Conservation (phyloP, 192 early-diverging fungal genomes). For the Martensiomyces pterosporus region DNA sequence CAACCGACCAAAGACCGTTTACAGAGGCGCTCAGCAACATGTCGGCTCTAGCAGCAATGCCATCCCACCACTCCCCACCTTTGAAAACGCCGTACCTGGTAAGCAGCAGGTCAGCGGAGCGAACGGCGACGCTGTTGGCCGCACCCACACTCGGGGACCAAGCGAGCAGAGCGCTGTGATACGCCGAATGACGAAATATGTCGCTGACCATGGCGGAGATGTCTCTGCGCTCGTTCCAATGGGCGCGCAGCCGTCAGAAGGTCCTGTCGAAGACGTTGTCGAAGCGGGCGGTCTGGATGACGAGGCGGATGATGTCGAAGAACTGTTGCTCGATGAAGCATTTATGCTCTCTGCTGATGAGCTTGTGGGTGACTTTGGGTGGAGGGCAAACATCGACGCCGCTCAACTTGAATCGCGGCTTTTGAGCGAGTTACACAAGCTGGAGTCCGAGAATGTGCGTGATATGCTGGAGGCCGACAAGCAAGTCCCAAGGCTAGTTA, state of each 20-base stretch:
- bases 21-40: slow-evolving; percentile 5
- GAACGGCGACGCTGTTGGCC: neutral
- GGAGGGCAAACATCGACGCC: slow-evolving; percentile 83
- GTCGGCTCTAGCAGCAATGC: neutral
- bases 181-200: slow-evolving; percentile 48
- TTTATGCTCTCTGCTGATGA: slow-evolving; percentile 74
- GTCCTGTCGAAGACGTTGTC: neutral
- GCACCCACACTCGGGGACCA: slow-evolving; percentile 13
- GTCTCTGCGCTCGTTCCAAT: slow-evolving; percentile 40
- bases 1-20: slow-evolving; percentile 26
- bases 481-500: slow-evolving; percentile 72
- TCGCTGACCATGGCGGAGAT: slow-evolving; percentile 43
- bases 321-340: slow-evolving; percentile 58
- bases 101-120: neutral
- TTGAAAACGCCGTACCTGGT: slow-evolving; percentile 2
- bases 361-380: slow-evolving; percentile 79
- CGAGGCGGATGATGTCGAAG: slow-evolving; percentile 38
- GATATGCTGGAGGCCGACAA: slow-evolving; percentile 91
- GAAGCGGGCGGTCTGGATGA: slow-evolving; percentile 23
- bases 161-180: slow-evolving; percentile 42
- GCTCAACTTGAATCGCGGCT: slow-evolving; percentile 82
- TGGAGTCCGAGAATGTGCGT: slow-evolving; percentile 86
- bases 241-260: slow-evolving; percentile 23
- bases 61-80: slow-evolving; percentile 19
- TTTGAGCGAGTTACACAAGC: slow-evolving; percentile 74